These are phyloP conservation scores for Pseudogymnoascus sp. DNA, from an alignment of 2,329 filamentous ascomycete genomes.

Conservation along the genomic window DNA sequence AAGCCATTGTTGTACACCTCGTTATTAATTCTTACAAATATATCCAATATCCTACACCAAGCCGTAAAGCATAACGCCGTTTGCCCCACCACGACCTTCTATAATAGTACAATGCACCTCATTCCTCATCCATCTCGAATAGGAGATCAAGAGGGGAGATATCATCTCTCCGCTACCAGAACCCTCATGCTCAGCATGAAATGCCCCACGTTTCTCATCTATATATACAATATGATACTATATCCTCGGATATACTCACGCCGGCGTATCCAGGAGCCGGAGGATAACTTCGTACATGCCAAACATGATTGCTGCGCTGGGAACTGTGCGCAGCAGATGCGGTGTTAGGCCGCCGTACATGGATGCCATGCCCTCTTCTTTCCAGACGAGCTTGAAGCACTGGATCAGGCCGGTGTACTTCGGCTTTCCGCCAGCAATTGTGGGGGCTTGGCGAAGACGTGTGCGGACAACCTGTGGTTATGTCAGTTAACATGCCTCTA, in stretches of 20 bases:
- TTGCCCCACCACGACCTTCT: not conserved
- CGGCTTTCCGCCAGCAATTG: constrained; percentile 51
- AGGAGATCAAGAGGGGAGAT: constrained; percentile 7
- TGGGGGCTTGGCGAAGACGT: constrained; percentile 75
- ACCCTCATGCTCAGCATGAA: constrained; percentile 1
- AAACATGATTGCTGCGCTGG: constrained; percentile 93
- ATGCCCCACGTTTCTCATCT: not conserved
- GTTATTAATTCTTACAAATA: constrained; percentile 6
- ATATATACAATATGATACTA: constrained; percentile 8
- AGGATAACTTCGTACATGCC: constrained; percentile 56
- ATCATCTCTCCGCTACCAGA: not conserved
- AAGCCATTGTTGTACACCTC: not conserved
- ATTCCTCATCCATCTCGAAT: constrained; percentile 6
- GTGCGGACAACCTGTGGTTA: constrained; percentile 63
- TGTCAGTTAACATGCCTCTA: constrained; percentile 8
- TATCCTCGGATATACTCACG: constrained; percentile 12
- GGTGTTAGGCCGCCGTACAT: constrained; percentile 88
- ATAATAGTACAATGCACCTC: constrained; percentile 6
- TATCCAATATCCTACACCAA: constrained; percentile 6
- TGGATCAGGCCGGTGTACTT: constrained; percentile 87
- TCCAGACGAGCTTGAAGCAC: constrained; percentile 80
- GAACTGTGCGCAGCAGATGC: constrained; percentile 83
- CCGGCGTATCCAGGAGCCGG: constrained; percentile 25
- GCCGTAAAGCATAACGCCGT: constrained; percentile 7
- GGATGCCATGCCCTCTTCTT: constrained; percentile 76